Evolutionary conservation across 73 alveolate species (phyloP).

Genomic region (Uronychia binucleata): DNA sequence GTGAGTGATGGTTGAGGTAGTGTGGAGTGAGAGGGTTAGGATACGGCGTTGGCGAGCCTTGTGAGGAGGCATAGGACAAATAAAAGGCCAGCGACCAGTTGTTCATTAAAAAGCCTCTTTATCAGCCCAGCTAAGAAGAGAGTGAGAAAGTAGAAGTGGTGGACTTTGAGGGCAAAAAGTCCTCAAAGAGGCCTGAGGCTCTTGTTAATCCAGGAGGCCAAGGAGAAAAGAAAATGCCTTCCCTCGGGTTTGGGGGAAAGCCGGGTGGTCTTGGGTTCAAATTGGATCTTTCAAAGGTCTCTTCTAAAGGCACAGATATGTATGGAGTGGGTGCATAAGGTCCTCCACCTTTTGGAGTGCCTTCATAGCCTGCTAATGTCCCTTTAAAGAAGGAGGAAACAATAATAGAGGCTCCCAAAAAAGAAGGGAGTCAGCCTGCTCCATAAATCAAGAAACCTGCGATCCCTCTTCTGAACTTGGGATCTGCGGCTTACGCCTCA

Average conservation of each 20-base stretch:
- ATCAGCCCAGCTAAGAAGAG: too few relatives aligned
- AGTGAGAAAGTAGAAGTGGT: too few relatives aligned
- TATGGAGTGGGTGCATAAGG: neutral
- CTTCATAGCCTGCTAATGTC: neutral
- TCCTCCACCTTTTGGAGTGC: neutral
- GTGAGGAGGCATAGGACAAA: too few relatives aligned
- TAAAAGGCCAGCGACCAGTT: too few relatives aligned
- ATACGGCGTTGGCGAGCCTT: neutral
- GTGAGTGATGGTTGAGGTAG: too few relatives aligned
- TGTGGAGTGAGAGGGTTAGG: too few relatives aligned
- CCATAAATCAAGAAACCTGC: neutral
- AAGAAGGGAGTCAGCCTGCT: neutral
- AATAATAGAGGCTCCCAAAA: neutral
- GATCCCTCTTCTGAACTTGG: neutral
- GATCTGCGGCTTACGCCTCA: neutral
- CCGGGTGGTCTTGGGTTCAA: slow-evolving; percentile 12
- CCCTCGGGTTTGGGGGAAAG: neutral
- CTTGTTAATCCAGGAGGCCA: neutral
- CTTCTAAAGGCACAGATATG: neutral
- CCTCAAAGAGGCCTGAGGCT: too few relatives aligned
- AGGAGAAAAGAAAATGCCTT: neutral
- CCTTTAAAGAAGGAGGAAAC: neutral
- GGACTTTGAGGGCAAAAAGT: too few relatives aligned
- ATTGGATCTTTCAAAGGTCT: neutral
- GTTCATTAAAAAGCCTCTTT: too few relatives aligned